Base-by-base conservation (phyloP, 2,329 filamentous ascomycete genomes). In the Onygenales sp. region DNA sequence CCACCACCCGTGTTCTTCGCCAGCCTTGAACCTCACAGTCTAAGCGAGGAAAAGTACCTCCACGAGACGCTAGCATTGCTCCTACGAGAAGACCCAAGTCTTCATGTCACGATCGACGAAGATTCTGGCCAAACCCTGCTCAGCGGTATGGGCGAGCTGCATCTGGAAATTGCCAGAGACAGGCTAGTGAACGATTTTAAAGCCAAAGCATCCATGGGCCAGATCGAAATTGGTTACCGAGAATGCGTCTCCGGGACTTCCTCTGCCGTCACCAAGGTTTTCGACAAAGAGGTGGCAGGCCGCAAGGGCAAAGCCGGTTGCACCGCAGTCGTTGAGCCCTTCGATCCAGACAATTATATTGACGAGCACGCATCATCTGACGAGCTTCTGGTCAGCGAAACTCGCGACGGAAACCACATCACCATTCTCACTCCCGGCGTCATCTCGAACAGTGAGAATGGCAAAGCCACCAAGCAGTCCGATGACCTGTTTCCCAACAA, bases 1-100 rank as follows among this genome's bases (percentile, higher is more conserved):
- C 92, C 93, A 0, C 90, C 93, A 0, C 90, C 93, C 0, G 93
- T 98, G 0, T 95, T 96, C 64, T 98, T 97, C 68, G 85, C 94
- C n/a, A 89, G 91, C 56, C 84, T 97, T 32, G 92, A 97, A 59
- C 89, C 83, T 14, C 73, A 89, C 60, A 85, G 88, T 61, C 74
- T 88, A 35, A 80, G 85, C 35, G 89, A 91, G 59, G 87, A 90
- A 61, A 91, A 90, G 61, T 81, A 85, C 55, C 81, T 98, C 5
- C 82, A 88, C 53, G 82, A 86, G 5, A 85, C 86, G 0, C 75
- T 98, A 5, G 80, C 83, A 5, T 81, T 93, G 48, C 79, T 95
- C 5, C 81, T 95, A 0, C 79, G 93, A 60, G 93, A 98, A 72
- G 93, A 98, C 63, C 93, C 93, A 0, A 96, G 90, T 68, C 75